Percentiles rank a stretch among this genome's conserved stretches.
Evolutionary conservation across 352 stramenopile species (phyloP).

Genomic region (Phytophthora boehmeriae): DNA sequence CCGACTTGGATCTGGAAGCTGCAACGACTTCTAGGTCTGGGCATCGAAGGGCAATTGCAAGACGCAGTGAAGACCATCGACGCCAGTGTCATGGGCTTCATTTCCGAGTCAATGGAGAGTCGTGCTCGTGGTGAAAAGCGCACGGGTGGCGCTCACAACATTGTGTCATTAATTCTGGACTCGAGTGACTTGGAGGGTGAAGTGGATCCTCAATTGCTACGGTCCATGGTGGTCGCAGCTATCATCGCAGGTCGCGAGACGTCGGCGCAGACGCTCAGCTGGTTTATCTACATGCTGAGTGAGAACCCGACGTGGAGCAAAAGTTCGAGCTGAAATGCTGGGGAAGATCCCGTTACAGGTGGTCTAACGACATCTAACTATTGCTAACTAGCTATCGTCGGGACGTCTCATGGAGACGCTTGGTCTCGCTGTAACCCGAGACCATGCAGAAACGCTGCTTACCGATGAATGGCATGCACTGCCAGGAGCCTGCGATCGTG

Average conservation of each 20-base stretch:
- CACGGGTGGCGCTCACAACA: conserved; percentile 5
- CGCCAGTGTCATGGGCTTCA: conserved; percentile 12
- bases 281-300: conserved; percentile 56
- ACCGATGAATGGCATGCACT: too few relatives aligned
- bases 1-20: conserved; percentile 45
- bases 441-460: too few relatives aligned
- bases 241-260: conserved; percentile 67
- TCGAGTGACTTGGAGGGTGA: conserved; percentile 6
- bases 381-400: too few relatives aligned
- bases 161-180: conserved; percentile 21
- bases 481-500: too few relatives aligned
- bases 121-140: conserved; percentile 3
- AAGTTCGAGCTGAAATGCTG: conserved; percentile 43
- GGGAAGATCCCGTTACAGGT: conserved; percentile 30
- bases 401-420: too few relatives aligned
- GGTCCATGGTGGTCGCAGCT: conserved; percentile 55
- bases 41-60: conserved; percentile 11
- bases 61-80: conserved; percentile 13
- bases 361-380: conserved; percentile 51
- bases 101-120: conserved; percentile 17
- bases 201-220: conserved; percentile 33
- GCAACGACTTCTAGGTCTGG: conserved; percentile 13
- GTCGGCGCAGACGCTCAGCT: conserved; percentile 53
- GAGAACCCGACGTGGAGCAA: conserved; percentile 34
- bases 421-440: too few relatives aligned